Conservation (phyloP, 345 rosid species). For the Corchorus capsularis region DNA sequence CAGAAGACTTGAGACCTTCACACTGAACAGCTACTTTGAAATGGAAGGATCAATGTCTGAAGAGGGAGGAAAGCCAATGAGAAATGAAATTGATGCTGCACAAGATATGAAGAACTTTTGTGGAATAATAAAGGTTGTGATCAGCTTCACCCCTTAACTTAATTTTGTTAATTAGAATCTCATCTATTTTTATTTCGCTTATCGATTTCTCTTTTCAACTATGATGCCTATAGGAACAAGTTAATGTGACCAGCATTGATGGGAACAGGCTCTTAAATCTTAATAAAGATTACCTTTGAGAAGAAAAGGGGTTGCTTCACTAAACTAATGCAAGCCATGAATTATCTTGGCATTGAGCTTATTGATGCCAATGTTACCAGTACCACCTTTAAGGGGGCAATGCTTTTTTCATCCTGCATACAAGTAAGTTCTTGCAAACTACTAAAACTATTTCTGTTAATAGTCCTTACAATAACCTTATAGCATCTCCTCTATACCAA, state of each 20-base stretch:
- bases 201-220: background rate
- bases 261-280: constrained; percentile 61
- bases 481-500: too few species aligned
- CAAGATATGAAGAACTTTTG: constrained; percentile 43
- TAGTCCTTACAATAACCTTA: too few species aligned
- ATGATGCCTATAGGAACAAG: constrained; percentile 48
- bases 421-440: constrained; percentile 32
- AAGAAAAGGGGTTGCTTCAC: constrained; percentile 65
- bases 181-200: background rate
- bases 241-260: constrained; percentile 51
- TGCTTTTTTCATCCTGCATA: constrained; percentile 57
- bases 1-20: constrained; percentile 48
- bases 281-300: constrained; percentile 68
- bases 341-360: constrained; percentile 53
- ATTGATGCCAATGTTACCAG: constrained; percentile 57
- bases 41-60: constrained; percentile 42
- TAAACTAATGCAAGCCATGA: constrained; percentile 57
- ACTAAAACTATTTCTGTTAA: background rate
- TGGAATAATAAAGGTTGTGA: constrained; percentile 59
- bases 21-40: constrained; percentile 52
- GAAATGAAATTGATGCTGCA: constrained; percentile 29
- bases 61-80: constrained; percentile 26
- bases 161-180: background rate
- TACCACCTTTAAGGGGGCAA: constrained; percentile 54
- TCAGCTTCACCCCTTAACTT: background rate